Conservation (phyloP, 441 rosid species). For the Omphalea diandra region DNA sequence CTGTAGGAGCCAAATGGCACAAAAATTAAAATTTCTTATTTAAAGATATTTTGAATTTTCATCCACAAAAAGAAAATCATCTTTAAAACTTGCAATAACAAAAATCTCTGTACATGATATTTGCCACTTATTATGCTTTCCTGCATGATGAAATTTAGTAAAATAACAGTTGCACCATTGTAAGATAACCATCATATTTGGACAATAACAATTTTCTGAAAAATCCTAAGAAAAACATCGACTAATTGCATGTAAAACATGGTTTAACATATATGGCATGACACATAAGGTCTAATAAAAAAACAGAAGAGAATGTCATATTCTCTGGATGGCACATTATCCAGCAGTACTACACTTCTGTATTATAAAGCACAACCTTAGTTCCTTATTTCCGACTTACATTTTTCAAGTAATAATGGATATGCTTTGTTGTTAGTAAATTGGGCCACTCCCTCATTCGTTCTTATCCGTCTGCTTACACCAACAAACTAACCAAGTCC, state of each 20-base stretch:
- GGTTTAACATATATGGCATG: background rate
- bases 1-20: background rate
- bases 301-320: background rate
- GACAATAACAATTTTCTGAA: too few relatives aligned
- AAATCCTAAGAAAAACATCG: background rate
- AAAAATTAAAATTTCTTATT: background rate
- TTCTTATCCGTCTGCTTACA: background rate
- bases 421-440: background rate
- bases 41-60: background rate
- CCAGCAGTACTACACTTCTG: background rate
- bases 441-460: background rate
- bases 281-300: background rate
- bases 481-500: background rate
- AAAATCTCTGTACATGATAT: background rate
- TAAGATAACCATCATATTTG: background rate
- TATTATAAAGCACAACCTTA: background rate
- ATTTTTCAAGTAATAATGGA: too few relatives aligned
- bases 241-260: background rate
- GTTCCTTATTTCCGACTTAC: background rate
- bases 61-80: background rate
- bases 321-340: background rate
- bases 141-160: background rate
- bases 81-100: too few relatives aligned
- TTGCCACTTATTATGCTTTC: background rate
- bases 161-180: background rate